phyloP scores from a whole-genome alignment of 2,329 filamentous ascomycete species.

The Fusarium sarcochroum region DNA sequence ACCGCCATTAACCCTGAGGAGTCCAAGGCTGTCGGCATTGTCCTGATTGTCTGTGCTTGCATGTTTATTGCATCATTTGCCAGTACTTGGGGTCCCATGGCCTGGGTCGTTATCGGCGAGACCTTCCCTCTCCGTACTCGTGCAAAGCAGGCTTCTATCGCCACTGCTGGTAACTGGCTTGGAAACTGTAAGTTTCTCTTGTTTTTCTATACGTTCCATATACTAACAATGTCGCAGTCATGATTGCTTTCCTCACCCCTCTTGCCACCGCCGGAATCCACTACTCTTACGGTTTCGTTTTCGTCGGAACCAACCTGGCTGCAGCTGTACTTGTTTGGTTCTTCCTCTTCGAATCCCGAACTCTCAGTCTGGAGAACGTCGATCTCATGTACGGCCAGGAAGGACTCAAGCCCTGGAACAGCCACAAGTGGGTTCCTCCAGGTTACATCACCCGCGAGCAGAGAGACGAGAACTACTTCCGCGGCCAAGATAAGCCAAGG shows the following conservation, averaged over 20 bases:
- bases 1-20: constrained; percentile 59
- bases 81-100: constrained; percentile 77
- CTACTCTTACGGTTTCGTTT: constrained; percentile 76
- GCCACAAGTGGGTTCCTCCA: constrained; percentile 65
- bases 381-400: constrained; percentile 77
- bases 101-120: constrained; percentile 78
- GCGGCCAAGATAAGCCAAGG: constrained; percentile 42
- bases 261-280: constrained; percentile 73
- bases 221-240: constrained; percentile 56
- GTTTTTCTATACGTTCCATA: fast-evolving
- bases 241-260: constrained; percentile 77
- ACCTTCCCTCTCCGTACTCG: constrained; percentile 72
- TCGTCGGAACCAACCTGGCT: constrained; percentile 72
- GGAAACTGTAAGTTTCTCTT: constrained; percentile 65
- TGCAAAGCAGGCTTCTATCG: constrained; percentile 67
- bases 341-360: constrained; percentile 76
- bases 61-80: constrained; percentile 83
- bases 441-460: constrained; percentile 60
- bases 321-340: constrained; percentile 75
- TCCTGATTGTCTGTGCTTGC: constrained; percentile 80
- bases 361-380: constrained; percentile 77
- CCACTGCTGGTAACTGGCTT: constrained; percentile 69
- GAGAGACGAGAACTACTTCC: constrained; percentile 51
- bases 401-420: constrained; percentile 72
- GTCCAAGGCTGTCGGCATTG: constrained; percentile 67